Conservation (phyloP, 306 rosid species). For the Astragalus glycyphyllos region DNA sequence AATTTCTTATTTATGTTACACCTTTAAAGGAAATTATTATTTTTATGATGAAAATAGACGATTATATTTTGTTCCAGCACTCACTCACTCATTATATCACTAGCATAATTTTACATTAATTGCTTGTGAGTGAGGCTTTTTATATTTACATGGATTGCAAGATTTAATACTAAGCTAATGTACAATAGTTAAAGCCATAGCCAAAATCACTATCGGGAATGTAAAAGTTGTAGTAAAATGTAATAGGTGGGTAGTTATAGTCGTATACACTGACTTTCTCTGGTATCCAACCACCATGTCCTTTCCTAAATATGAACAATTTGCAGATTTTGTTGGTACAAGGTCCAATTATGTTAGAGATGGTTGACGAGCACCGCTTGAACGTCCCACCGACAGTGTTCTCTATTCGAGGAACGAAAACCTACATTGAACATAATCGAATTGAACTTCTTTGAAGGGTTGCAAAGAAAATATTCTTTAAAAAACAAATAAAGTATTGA, state of each 20-base stretch:
- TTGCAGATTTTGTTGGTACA: constrained; percentile 59
- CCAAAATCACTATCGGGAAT: constrained; percentile 48
- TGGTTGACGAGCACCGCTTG: constrained; percentile 53
- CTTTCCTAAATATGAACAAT: constrained; percentile 56
- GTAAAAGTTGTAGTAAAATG: constrained; percentile 46
- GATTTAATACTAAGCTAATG: background rate
- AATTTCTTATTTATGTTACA: no score
- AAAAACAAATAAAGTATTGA: no score
- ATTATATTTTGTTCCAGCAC: no score
- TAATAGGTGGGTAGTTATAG: constrained; percentile 31
- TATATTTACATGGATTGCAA: no score
- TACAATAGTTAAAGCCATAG: constrained; percentile 54
- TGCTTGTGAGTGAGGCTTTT: no score
- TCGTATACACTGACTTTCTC: constrained; percentile 56
- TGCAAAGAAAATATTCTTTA: no score
- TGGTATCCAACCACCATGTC: constrained; percentile 71
- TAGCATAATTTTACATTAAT: no score
- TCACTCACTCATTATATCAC: no score
- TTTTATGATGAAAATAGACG: no score
- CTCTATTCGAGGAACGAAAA: constrained; percentile 57
- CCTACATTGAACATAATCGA: constrained; percentile 39
- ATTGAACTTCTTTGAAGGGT: no score
- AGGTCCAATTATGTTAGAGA: constrained; percentile 50
- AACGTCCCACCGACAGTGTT: constrained; percentile 54
- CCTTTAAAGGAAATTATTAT: no score